Evolutionary conservation across 1,284 basidiomycete genomes (phyloP).

Genomic region (Moesziomyces parantarcticus): DNA sequence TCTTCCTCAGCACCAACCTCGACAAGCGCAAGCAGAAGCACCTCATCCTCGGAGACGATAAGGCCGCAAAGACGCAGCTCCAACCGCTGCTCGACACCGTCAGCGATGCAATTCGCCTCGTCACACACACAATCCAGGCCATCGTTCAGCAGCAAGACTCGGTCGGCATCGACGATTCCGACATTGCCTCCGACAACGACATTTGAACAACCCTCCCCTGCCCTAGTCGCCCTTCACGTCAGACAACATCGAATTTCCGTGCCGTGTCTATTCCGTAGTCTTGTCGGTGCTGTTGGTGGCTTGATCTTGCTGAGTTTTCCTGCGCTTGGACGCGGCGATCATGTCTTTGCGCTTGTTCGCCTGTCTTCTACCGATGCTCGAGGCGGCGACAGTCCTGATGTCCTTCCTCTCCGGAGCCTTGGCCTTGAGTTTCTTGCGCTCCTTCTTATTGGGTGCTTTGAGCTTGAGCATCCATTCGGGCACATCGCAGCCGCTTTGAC

Average conservation of each 20-base stretch:
- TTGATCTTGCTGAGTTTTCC: conserved; percentile 20
- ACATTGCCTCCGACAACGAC: conserved; percentile 4
- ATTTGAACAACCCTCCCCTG: background rate
- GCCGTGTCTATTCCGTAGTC: too few relatives aligned
- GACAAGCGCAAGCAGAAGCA: conserved; percentile 21
- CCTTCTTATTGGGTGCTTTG: conserved; percentile 87
- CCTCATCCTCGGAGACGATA: conserved; percentile 31
- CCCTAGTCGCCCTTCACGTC: background rate
- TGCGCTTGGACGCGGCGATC: conserved; percentile 58
- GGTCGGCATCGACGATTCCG: conserved; percentile 4
- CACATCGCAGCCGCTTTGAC: conserved; percentile 78
- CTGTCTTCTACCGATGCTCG: conserved; percentile 50
- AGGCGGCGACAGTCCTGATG: conserved; percentile 56
- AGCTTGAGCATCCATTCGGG: conserved; percentile 64
- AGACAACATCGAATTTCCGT: too few relatives aligned
- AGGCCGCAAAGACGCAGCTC: conserved; percentile 9
- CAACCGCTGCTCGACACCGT: conserved; percentile 19
- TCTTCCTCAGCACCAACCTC: conserved; percentile 49
- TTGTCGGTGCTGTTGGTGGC: background rate
- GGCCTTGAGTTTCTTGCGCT: conserved; percentile 84
- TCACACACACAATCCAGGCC: conserved; percentile 19
- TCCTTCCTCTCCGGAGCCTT: conserved; percentile 75
- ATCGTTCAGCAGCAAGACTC: conserved; percentile 33
- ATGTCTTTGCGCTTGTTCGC: conserved; percentile 57
- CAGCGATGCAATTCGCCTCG: conserved; percentile 7